These are phyloP conservation scores for Magnusiomyces tetraspermus DNA, from an alignment of 1,139 yeast species.

Conservation along the genomic window DNA sequence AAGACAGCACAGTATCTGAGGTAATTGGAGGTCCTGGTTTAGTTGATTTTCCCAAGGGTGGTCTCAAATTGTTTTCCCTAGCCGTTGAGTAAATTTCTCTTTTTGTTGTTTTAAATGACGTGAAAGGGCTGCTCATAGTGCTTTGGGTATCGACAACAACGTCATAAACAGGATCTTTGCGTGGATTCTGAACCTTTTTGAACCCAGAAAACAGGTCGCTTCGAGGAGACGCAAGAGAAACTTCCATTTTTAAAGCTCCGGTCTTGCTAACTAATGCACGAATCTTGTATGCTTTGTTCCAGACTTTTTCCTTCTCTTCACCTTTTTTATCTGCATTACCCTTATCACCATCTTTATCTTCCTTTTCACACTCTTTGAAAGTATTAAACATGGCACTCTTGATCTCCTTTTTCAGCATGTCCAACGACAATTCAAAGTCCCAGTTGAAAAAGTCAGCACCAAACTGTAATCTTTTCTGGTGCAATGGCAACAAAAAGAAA, in stretches of 20 bases:
- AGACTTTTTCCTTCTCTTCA: background rate
- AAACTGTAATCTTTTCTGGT: constrained; percentile 48
- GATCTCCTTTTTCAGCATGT: constrained; percentile 39
- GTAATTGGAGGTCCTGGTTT: constrained; percentile 27
- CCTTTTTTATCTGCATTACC: background rate
- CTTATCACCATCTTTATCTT: background rate
- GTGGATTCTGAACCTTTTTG: constrained; percentile 20
- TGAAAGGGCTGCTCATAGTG: constrained; percentile 58
- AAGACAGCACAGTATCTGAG: no score
- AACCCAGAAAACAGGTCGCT: constrained; percentile 41
- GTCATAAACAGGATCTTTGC: constrained; percentile 39
- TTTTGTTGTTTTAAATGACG: constrained; percentile 79
- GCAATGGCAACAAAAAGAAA: constrained; percentile 53
- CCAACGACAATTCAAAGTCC: constrained; percentile 37
- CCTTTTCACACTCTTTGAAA: background rate
- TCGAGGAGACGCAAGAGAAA: constrained; percentile 36
- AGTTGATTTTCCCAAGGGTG: constrained; percentile 17
- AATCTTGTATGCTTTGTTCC: constrained; percentile 30
- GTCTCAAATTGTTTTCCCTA: constrained; percentile 37
- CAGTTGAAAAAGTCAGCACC: constrained; percentile 49
- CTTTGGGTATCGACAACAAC: constrained; percentile 52
- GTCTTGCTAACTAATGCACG: constrained; percentile 43
- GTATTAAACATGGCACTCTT: constrained; percentile 33
- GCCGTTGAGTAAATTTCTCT: constrained; percentile 58
- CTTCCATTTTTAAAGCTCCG: constrained; percentile 47